Conservation (phyloP, 495 filamentous ascomycete species). For the Polyplosphaeria fusca region DNA sequence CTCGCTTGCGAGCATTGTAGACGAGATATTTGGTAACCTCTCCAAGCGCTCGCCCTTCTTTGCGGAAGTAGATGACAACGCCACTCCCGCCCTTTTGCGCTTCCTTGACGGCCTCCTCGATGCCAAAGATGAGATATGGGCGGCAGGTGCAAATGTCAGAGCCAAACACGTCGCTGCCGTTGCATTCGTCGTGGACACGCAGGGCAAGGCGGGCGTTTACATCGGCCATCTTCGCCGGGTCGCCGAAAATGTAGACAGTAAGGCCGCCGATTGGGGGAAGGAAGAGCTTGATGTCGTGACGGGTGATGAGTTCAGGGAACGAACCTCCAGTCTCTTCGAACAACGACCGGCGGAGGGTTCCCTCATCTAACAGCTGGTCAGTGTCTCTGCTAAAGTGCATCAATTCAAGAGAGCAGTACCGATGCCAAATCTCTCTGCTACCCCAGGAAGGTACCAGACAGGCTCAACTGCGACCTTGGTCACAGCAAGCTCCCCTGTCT, state of each 20-base stretch:
- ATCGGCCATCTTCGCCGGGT: constrained; percentile 88
- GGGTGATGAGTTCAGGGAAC: constrained; percentile 87
- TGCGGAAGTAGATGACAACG: constrained; percentile 98
- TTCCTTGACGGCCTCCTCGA: constrained; percentile 94
- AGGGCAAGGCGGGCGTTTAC: constrained; percentile 78
- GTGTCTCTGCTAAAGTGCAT: not conserved
- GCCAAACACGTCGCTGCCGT: constrained; percentile 96
- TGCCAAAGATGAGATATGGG: constrained; percentile 94
- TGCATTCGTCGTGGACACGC: constrained; percentile 94
- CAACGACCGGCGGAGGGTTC: constrained; percentile 74
- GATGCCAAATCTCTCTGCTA: constrained; percentile 92
- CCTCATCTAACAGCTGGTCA: constrained; percentile 60
- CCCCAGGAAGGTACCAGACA: constrained; percentile 90
- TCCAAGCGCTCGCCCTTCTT: constrained; percentile 92
- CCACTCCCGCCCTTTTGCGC: constrained; percentile 92
- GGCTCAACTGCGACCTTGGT: constrained; percentile 97
- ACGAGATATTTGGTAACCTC: constrained; percentile 97
- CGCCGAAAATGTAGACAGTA: constrained; percentile 96
- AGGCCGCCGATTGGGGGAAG: constrained; percentile 92
- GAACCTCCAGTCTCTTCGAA: constrained; percentile 96
- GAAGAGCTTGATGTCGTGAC: constrained; percentile 92
- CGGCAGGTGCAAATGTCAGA: constrained; percentile 98
- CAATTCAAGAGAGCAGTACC: constrained; percentile 44
- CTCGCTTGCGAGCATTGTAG: constrained; percentile 89
- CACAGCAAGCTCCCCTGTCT: constrained; percentile 79